phyloP scores from a whole-genome alignment of 2,329 filamentous ascomycete genomes.

The Pseudocercospora ulei region DNA sequence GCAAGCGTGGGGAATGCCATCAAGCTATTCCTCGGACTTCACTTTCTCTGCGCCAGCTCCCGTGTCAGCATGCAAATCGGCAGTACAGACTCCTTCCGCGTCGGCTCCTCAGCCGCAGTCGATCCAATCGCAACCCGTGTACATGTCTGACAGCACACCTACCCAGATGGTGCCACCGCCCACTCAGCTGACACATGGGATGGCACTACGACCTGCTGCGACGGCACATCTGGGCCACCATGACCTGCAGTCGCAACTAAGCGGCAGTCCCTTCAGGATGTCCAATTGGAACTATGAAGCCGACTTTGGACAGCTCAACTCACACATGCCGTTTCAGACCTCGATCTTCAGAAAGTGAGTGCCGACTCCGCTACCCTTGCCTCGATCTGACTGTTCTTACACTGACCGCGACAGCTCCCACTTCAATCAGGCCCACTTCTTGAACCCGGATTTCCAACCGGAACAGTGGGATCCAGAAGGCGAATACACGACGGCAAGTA shows the following conservation, averaged over 20 bases:
- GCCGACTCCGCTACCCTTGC: neutral
- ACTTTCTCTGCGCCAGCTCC: constrained; percentile 26
- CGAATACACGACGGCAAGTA: constrained; percentile 36
- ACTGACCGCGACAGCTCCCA: constrained; percentile 37
- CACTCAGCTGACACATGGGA: constrained; percentile 28
- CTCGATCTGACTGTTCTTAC: neutral
- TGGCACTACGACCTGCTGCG: constrained; percentile 27
- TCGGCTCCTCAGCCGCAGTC: constrained; percentile 26
- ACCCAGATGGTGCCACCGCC: constrained; percentile 28
- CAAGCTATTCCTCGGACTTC: constrained; percentile 25
- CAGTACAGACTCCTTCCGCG: constrained; percentile 25
- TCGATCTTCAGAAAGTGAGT: constrained; percentile 41
- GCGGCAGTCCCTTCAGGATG: constrained; percentile 39
- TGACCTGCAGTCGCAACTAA: constrained; percentile 25
- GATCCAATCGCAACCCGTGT: constrained; percentile 26
- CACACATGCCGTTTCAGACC: constrained; percentile 41
- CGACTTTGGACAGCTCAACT: constrained; percentile 36
- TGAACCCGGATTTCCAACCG: constrained; percentile 46
- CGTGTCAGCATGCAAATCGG: constrained; percentile 23
- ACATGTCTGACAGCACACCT: constrained; percentile 24
- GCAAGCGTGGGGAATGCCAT: constrained; percentile 19
- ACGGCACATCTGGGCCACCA: constrained; percentile 23
- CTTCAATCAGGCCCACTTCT: constrained; percentile 46
- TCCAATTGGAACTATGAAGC: constrained; percentile 41
- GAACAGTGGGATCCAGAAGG: constrained; percentile 45